Base-by-base conservation (phyloP, 306 rosid species). In the Vicia faba region DNA sequence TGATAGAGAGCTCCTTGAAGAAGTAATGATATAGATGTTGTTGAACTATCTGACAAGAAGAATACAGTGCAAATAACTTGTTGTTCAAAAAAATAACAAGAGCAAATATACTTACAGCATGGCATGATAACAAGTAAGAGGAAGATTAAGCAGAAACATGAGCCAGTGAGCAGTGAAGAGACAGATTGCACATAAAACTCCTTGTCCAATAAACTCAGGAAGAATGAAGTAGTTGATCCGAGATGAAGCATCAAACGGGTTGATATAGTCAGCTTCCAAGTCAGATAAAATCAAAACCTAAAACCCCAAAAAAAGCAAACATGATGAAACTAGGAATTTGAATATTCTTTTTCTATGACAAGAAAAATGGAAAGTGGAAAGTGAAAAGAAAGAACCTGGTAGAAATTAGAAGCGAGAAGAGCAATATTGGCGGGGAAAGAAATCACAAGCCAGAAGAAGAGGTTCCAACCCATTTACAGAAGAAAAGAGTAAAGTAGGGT, bases 221-320 rank as follows among this genome's bases (percentile, higher is more conserved):
- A 85, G 68, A 8, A 89, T 71, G 62, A 82, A 81, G 74, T 64
- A 80, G 73, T 92, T 92, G 56, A 92, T 82, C 77, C 95, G 90
- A 26, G 92, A 81, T 11, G 96, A 76, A 31, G 95, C 82, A 61
- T 92, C 96, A 18, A 71, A 87, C 8, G 92, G 92, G 75, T 92
- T 92, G 62, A 89, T 67, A 74, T 84, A 92, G 64, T 92, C 97
- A 40, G 86, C 77, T 80, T 92, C 98, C 95, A 92, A 84, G 74
- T 92, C 98, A 44, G 91, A 80, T 36, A 92, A 77, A 55, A 92
- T 79, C 88, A 92, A 83, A 72, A 89, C 74, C 98, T 92, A 78
- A 81, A 75, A 33, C 62, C 43, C 45, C 6, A 9, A 19, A 43
- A 11, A 38, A 18, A 55, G 0, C 2, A 10, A 23, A 33, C 25